Base-by-base conservation (phyloP, 75 land plant genomes). In the Selaginella tamariscina region DNA sequence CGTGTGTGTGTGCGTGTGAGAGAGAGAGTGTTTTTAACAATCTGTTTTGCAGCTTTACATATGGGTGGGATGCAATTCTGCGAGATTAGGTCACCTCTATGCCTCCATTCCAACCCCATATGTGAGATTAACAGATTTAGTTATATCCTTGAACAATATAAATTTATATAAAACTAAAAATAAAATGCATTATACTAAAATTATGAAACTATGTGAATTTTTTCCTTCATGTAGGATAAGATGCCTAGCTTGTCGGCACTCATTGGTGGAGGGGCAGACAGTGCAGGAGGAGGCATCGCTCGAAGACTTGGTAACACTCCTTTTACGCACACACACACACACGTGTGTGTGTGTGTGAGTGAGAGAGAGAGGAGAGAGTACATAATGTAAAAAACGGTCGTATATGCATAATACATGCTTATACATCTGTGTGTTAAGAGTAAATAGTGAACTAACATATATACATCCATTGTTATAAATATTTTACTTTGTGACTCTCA, bases 1-100 rank as follows among this genome's bases (percentile, higher is more conserved):
- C 15, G 15, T 24, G 0, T 44, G 8, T 22, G 18, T 27, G n/a
- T 24, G 18, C 1, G 9, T 24, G 20, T 8, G 23, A 20, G 2
- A 2, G 31, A 67, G 21, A 21, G 64, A 67, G n/a, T 2, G 13
- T 55, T 22, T 27, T 55, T 13, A 2, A 0, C 30, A 8, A 32
- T 29, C 27, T 56, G 9, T 72, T 32, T 33, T 32, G 66, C 79
- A 87, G 90, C 79, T 87, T 29, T 87, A 79, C 71, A 77, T 78
- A 15, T 91, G 96, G 96, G 75, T 91, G 69, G 97, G 97, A 22
- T 88, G 83, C 75, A 88, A 88, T 64, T 83, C 94, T 59, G 83
- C 85, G 32, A 86, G 88, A 63, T 74, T 88, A 56, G 94, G 94
- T 56, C 82, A 84, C 54, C 32, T 91, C 24, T 84, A 80, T 74